Conservation (phyloP, 805 yeast species). For the Starmera amethionina region DNA sequence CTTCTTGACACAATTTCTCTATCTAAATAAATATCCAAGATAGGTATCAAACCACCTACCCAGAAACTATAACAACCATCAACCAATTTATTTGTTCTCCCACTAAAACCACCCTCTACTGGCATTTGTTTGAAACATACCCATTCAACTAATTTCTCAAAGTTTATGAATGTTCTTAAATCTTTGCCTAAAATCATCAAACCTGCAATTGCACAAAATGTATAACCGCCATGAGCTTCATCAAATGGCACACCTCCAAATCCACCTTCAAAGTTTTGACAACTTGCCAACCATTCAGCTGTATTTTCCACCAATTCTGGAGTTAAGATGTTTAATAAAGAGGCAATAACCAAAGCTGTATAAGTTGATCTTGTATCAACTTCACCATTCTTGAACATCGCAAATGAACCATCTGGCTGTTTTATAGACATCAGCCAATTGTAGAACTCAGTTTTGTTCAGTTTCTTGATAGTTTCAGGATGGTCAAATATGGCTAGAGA, state of each 20-base stretch:
- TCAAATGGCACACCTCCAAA: conserved; percentile 72
- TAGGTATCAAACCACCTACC: conserved; percentile 74
- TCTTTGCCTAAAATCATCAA: conserved; percentile 34
- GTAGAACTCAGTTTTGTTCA: conserved; percentile 40
- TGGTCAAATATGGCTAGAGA: conserved; percentile 47
- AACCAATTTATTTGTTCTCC: conserved; percentile 86
- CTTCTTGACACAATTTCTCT: conserved; percentile 36
- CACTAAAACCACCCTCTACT: conserved; percentile 81
- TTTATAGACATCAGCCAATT: conserved; percentile 61
- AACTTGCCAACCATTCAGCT: conserved; percentile 47
- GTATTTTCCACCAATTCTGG: conserved; percentile 46
- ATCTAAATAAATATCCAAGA: conserved; percentile 40
- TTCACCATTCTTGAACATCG: conserved; percentile 74
- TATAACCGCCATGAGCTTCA: conserved; percentile 97
- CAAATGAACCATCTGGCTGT: conserved; percentile 63
- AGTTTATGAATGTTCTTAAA: conserved; percentile 28
- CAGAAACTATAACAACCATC: conserved; percentile 96
- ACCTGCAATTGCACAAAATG: conserved; percentile 79
- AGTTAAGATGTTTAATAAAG: conserved; percentile 52
- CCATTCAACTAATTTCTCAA: conserved; percentile 56
- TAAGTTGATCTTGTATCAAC: conserved; percentile 78
- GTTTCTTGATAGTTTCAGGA: conserved; percentile 27
- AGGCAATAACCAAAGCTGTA: conserved; percentile 71
- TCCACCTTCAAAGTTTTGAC: conserved; percentile 96
- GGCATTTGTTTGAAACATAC: conserved; percentile 53